Evolutionary conservation across 306 rosid species (phyloP).

Genomic region (Cicer yamashitae): DNA sequence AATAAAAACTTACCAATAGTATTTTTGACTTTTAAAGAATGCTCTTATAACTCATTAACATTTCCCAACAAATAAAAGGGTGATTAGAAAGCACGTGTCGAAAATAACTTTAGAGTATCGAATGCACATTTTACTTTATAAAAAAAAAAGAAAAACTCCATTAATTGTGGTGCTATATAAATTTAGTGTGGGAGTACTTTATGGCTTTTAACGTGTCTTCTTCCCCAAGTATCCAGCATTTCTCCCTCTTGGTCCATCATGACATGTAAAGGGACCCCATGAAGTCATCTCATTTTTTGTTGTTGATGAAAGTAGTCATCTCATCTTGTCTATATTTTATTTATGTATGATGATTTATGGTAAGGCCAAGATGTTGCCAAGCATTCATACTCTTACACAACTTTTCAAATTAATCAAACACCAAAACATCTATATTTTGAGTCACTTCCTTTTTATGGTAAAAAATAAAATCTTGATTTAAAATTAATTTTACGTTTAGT

Average conservation of each 20-base stretch:
- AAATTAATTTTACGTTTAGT: no score
- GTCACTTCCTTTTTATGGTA: not conserved
- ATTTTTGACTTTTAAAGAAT: no score
- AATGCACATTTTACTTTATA: no score
- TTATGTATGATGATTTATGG: not conserved
- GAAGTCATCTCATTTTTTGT: not conserved
- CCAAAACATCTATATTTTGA: not conserved
- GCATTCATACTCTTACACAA: not conserved
- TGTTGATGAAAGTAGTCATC: no score
- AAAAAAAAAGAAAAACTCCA: no score
- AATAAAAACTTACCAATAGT: no score
- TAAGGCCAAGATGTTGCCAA: not conserved
- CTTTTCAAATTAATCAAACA: not conserved
- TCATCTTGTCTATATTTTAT: not conserved
- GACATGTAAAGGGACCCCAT: not conserved
- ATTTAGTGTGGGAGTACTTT: not conserved
- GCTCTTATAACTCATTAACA: no score
- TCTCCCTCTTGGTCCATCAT: not conserved
- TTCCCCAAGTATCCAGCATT: not conserved
- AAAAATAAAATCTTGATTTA: no score
- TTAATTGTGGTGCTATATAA: not conserved
- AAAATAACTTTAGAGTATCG: no score
- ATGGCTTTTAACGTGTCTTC: conserved; percentile 37
- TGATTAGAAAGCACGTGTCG: no score
- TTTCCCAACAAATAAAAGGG: no score